phyloP scores from a whole-genome alignment of 1,139 yeast species.

The Pichia sp. region DNA sequence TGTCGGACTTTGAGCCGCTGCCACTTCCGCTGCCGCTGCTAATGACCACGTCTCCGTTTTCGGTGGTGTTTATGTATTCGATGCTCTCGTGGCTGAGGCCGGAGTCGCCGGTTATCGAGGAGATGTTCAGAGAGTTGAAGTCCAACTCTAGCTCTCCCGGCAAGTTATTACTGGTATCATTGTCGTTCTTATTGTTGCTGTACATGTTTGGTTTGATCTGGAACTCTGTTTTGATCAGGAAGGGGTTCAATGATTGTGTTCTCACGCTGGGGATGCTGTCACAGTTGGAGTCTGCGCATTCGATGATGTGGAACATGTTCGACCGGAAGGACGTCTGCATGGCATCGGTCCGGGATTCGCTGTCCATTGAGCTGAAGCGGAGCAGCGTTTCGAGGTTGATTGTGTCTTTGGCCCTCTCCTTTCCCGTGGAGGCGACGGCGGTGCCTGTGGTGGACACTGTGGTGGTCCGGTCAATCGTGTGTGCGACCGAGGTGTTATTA shows the following conservation, averaged over 20 bases:
- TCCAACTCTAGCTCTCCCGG: neutral
- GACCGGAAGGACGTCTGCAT: conserved; percentile 32
- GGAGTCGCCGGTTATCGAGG: neutral
- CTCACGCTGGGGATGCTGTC: conserved; percentile 3
- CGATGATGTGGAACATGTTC: conserved; percentile 39
- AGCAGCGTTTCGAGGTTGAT: neutral
- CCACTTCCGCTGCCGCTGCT: conserved; percentile 6
- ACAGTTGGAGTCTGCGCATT: conserved; percentile 50
- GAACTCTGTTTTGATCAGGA: neutral
- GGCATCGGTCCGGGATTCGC: neutral
- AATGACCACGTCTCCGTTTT: conserved; percentile 25
- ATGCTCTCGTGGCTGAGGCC: conserved; percentile 21
- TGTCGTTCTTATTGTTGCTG: neutral
- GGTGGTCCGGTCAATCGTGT: neutral
- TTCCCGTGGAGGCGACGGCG: neutral
- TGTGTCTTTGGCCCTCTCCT: neutral
- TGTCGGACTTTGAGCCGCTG: conserved; percentile 2
- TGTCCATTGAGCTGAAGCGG: neutral
- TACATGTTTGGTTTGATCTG: conserved; percentile 1
- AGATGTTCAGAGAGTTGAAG: neutral
- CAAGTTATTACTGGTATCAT: neutral
- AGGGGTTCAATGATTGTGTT: neutral
- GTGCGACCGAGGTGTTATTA: neutral
- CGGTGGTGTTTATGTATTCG: conserved; percentile 27
- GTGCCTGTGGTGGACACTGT: neutral